A percentile compares a stretch with the other conserved stretches of the same genome.
Evolutionary conservation across 2,329 filamentous ascomycete genomes (phyloP).

Genomic region (Diaporthe ilicicola): DNA sequence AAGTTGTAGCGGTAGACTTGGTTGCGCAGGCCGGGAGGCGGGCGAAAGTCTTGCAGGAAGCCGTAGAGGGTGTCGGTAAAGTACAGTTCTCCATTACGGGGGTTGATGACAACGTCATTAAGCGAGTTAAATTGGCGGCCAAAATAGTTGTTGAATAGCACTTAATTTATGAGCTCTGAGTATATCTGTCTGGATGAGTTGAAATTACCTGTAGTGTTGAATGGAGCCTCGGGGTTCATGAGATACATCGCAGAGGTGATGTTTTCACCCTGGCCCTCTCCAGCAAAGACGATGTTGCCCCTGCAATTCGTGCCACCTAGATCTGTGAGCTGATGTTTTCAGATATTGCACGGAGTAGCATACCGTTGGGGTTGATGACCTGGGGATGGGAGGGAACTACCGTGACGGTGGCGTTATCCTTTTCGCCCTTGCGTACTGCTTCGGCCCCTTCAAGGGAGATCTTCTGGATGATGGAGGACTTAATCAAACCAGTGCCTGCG

Average conservation of each 20-base stretch:
- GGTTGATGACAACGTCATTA: conserved; percentile 65
- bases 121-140: conserved; percentile 68
- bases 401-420: conserved; percentile 51
- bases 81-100: conserved; percentile 64
- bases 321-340: not conserved
- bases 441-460: conserved; percentile 55
- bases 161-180: conserved; percentile 31
- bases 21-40: conserved; percentile 58
- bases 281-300: conserved; percentile 57
- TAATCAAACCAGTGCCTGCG: conserved; percentile 59
- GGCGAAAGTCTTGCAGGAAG: conserved; percentile 65
- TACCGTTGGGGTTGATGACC: conserved; percentile 60
- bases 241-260: conserved; percentile 49
- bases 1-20: conserved; percentile 68
- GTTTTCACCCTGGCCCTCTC: conserved; percentile 58
- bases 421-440: conserved; percentile 46
- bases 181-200: not conserved
- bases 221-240: conserved; percentile 56
- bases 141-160: conserved; percentile 67
- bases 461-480: conserved; percentile 60
- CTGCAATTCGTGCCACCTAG: conserved; percentile 54
- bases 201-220: conserved; percentile 52
- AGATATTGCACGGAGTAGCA: not conserved
- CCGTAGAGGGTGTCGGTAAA: conserved; percentile 72
- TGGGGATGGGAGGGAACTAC: conserved; percentile 51